Evolutionary conservation across 306 rosid species (phyloP).

Genomic region (Corylus americana): DNA sequence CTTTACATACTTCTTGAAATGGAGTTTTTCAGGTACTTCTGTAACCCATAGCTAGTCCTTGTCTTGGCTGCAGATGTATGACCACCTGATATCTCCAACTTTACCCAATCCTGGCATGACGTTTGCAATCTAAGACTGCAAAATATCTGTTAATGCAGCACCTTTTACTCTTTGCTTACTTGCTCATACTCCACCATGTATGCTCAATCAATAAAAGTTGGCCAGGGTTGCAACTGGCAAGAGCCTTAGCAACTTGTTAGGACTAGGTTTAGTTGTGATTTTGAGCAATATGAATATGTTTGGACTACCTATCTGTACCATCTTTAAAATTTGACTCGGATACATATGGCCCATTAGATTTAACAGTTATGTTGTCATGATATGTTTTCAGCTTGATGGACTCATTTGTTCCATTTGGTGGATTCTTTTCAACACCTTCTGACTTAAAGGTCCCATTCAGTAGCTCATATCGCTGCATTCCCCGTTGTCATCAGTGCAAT

Average conservation of each 20-base stretch:
- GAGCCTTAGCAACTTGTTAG: not conserved
- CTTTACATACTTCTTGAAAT: not conserved
- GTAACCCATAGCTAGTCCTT: not conserved
- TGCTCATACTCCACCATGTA: not conserved
- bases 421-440: slow-evolving; percentile 87
- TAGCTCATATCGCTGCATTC: slow-evolving; percentile 46
- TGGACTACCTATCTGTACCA: not conserved
- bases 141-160: not conserved
- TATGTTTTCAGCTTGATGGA: slow-evolving; percentile 79
- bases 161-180: not conserved
- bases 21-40: not conserved
- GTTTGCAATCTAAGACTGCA: slow-evolving; percentile 7
- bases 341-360: slow-evolving; percentile 21
- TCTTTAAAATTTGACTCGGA: slow-evolving; percentile 4
- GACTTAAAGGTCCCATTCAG: slow-evolving; percentile 55
- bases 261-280: not conserved
- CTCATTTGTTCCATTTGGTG: slow-evolving; percentile 93
- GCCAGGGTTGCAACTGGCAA: slow-evolving; percentile 1
- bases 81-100: not conserved
- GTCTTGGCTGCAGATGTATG: not conserved
- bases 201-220: slow-evolving; percentile 1
- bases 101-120: slow-evolving; percentile 4
- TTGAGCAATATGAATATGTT: not conserved
- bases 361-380: slow-evolving; percentile 30
- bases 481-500: slow-evolving; percentile 44